Percentiles rank a stretch among this genome's conserved stretches.
phyloP scores from a whole-genome alignment of 2,329 filamentous ascomycete species.

The Aspergillus flavus region DNA sequence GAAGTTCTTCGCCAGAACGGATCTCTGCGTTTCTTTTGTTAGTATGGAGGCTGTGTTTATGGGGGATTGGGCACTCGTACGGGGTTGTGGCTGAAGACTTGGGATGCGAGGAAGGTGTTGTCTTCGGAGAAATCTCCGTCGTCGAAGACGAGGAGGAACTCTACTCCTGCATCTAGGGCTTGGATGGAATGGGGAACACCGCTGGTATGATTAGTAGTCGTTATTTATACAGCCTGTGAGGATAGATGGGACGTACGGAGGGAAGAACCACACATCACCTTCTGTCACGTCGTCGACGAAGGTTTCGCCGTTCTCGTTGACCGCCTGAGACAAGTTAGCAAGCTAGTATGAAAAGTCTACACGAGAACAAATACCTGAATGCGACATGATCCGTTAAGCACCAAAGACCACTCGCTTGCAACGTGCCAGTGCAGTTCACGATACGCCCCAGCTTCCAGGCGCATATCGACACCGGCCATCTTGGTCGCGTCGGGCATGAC shows the following conservation, averaged over 20 bases:
- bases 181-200: slow-evolving; percentile 78
- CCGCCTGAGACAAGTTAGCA: slow-evolving; percentile 24
- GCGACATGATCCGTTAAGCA: slow-evolving; percentile 42
- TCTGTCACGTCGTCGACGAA: slow-evolving; percentile 76
- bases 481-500: slow-evolving; percentile 53
- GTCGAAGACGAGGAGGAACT: slow-evolving; percentile 67
- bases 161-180: slow-evolving; percentile 68
- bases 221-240: neutral
- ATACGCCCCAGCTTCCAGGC: slow-evolving; percentile 59
- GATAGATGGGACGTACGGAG: slow-evolving; percentile 46
- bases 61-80: slow-evolving; percentile 20
- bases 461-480: slow-evolving; percentile 64
- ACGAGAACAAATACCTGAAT: slow-evolving; percentile 30
- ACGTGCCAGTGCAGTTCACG: slow-evolving; percentile 63
- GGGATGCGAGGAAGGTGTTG: slow-evolving; percentile 73
- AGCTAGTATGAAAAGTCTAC: neutral
- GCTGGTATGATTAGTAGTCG: slow-evolving; percentile 17
- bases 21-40: slow-evolving; percentile 32
- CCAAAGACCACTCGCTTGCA: slow-evolving; percentile 42
- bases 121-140: slow-evolving; percentile 65
- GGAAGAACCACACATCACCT: slow-evolving; percentile 82
- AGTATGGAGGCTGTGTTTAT: neutral
- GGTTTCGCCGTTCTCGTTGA: slow-evolving; percentile 65
- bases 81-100: slow-evolving; percentile 56
- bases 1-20: slow-evolving; percentile 60